Evolutionary conservation across 805 yeast genomes (phyloP).

Genomic region (Pichia ethanolica): DNA sequence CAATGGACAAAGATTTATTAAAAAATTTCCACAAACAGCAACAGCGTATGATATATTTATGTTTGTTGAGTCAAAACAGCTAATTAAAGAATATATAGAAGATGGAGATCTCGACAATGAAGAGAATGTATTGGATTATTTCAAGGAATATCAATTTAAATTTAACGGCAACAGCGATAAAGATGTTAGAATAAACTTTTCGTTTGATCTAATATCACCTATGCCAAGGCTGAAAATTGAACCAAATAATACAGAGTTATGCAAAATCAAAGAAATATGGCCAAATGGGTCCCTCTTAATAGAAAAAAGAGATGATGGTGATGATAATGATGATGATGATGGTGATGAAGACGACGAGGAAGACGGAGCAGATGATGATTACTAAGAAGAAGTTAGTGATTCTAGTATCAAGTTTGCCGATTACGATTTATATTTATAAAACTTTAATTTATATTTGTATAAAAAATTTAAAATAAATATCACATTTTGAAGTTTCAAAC

Average conservation of each 20-base stretch:
- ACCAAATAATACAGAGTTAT: constrained; percentile 16
- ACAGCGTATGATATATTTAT: constrained; percentile 41
- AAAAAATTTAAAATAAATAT: too few species aligned
- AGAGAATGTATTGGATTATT: constrained; percentile 10
- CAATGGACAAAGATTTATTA: constrained; percentile 42
- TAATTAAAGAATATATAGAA: constrained; percentile 9
- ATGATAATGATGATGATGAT: constrained; percentile 16
- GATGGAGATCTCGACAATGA: constrained; percentile 11
- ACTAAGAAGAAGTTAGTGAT: neutral
- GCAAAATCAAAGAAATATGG: constrained; percentile 28
- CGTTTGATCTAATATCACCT: constrained; percentile 30
- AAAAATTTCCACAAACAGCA: constrained; percentile 34
- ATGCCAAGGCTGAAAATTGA: constrained; percentile 28
- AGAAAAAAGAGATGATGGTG: constrained; percentile 21
- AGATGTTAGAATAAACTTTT: constrained; percentile 19
- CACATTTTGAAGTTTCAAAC: neutral
- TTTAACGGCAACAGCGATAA: constrained; percentile 6
- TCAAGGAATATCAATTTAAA: constrained; percentile 3
- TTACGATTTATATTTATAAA: neutral
- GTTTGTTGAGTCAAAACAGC: constrained; percentile 38
- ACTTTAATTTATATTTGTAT: too few species aligned
- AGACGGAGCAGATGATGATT: neutral
- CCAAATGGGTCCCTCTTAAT: constrained; percentile 32
- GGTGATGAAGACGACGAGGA: constrained; percentile 9
- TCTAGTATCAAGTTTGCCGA: neutral